phyloP scores from a whole-genome alignment of 495 filamentous ascomycete genomes.

The Friedmanniomyces endolithicus region DNA sequence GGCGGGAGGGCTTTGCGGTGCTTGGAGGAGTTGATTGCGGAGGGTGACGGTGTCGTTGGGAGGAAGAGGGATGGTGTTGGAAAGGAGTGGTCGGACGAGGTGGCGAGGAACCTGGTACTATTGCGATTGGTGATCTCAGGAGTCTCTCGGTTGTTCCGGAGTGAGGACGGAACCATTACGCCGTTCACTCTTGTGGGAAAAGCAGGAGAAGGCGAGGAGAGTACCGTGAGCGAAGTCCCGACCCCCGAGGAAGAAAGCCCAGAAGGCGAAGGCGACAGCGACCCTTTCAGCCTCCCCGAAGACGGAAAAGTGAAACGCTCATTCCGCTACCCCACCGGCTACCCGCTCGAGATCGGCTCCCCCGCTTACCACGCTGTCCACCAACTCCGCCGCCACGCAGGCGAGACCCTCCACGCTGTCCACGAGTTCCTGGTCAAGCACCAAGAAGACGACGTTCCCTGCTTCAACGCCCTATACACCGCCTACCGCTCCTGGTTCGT shows the following conservation, averaged over 20 bases:
- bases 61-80: slow-evolving; percentile 79
- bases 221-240: slow-evolving; percentile 5
- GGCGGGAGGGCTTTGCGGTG: slow-evolving; percentile 52
- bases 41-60: slow-evolving; percentile 58
- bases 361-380: slow-evolving; percentile 63
- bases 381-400: slow-evolving; percentile 61
- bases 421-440: slow-evolving; percentile 72
- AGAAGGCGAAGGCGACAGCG: slow-evolving; percentile 53
- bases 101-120: slow-evolving; percentile 76
- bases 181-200: slow-evolving; percentile 16
- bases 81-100: slow-evolving; percentile 97
- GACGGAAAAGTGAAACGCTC: slow-evolving; percentile 72
- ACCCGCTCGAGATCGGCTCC: slow-evolving; percentile 54
- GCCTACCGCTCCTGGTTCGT: slow-evolving; percentile 95
- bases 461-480: slow-evolving; percentile 83
- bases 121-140: slow-evolving; percentile 77
- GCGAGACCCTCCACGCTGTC: slow-evolving; percentile 66
- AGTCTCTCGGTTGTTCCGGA: slow-evolving; percentile 76
- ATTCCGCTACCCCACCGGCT: slow-evolving; percentile 77
- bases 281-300: slow-evolving; percentile 54
- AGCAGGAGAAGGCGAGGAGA: slow-evolving; percentile 28
- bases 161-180: slow-evolving; percentile 39
- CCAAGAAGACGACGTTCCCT: slow-evolving; percentile 90
- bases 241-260: slow-evolving; percentile 32
- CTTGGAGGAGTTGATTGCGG: slow-evolving; percentile 61